These are phyloP conservation scores for Punctularia strigosozonata DNA, from an alignment of 768 basidiomycete species.

Conservation along the genomic window DNA sequence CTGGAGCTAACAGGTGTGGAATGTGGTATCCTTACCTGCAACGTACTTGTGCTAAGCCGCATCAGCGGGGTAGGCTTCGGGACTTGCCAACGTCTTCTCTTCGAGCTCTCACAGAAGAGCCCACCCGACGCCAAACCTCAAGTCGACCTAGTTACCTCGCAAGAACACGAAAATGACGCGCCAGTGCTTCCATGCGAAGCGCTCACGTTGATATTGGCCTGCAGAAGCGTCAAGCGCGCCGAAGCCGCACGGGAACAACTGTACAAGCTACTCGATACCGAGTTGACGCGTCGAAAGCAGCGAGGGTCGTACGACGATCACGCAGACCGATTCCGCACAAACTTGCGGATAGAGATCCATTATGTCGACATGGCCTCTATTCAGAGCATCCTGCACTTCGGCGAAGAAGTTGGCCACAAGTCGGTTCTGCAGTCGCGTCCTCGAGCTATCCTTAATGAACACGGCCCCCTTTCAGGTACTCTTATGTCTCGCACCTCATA, in stretches of 20 bases:
- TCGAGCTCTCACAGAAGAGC: conserved; percentile 42
- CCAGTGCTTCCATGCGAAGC: conserved; percentile 29
- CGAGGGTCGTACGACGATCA: conserved; percentile 34
- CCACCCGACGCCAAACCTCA: conserved; percentile 43
- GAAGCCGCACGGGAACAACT: conserved; percentile 48
- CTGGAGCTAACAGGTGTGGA: too few relatives aligned
- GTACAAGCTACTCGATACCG: conserved; percentile 38
- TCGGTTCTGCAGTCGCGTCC: conserved; percentile 18
- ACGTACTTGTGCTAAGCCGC: too few relatives aligned
- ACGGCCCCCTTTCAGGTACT: conserved; percentile 38
- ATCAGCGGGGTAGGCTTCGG: conserved; percentile 81
- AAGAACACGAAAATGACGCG: conserved; percentile 7
- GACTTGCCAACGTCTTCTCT: conserved; percentile 67
- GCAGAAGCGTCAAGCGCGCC: conserved; percentile 55
- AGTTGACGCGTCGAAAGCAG: conserved; percentile 28
- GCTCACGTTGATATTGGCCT: conserved; percentile 71
- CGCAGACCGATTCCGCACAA: conserved; percentile 44
- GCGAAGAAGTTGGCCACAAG: conserved; percentile 39
- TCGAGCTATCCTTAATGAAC: conserved; percentile 1
- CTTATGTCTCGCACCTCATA: conserved; percentile 72
- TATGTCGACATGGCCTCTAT: conserved; percentile 54
- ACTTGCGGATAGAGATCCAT: conserved; percentile 48
- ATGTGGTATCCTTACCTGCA: too few relatives aligned
- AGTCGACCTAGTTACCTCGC: conserved; percentile 13
- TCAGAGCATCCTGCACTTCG: conserved; percentile 50